Percentiles rank a stretch among this genome's conserved stretches.
Conservation (phyloP, 140 eudicot genomes). For the Senecio squalidus region DNA sequence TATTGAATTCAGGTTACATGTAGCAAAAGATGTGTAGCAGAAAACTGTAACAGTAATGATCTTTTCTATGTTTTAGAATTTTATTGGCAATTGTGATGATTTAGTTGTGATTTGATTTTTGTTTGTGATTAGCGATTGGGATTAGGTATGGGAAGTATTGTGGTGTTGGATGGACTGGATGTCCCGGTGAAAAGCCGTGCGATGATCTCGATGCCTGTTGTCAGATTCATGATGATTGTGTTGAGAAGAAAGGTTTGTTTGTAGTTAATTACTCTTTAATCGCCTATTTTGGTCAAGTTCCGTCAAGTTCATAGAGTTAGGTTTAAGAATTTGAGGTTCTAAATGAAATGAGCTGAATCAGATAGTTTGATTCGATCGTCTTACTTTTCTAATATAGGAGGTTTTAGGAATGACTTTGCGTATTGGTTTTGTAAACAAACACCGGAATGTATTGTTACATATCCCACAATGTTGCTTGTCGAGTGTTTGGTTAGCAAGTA, state of each 20-base stretch:
- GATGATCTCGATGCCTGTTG: constrained; percentile 98
- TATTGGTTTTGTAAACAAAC: not conserved
- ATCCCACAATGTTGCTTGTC: not conserved
- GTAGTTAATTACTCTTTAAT: not conserved
- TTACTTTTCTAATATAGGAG: not conserved
- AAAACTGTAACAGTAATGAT: constrained; percentile 65
- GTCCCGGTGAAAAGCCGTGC: constrained; percentile 97
- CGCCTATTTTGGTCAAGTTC: not conserved
- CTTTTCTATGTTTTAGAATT: not conserved
- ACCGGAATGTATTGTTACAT: not conserved
- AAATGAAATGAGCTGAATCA: not conserved
- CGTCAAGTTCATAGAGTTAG: not conserved
- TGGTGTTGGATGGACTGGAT: constrained; percentile 98
- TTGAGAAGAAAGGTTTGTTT: constrained; percentile 56
- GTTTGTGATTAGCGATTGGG: constrained; percentile 48
- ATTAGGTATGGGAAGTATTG: constrained; percentile 93
- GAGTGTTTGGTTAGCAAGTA: not conserved
- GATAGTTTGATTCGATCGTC: not conserved
- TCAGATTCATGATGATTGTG: constrained; percentile 88
- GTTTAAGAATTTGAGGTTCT: not conserved
- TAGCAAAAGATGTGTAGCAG: constrained; percentile 74
- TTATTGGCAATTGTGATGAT: not conserved
- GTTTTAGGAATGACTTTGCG: constrained; percentile 6
- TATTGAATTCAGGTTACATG: constrained; percentile 42
- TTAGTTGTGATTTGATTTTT: constrained; percentile 6